Evolutionary conservation across 2,329 filamentous ascomycete species (phyloP).

Genomic region (Niveomyces coronatus): DNA sequence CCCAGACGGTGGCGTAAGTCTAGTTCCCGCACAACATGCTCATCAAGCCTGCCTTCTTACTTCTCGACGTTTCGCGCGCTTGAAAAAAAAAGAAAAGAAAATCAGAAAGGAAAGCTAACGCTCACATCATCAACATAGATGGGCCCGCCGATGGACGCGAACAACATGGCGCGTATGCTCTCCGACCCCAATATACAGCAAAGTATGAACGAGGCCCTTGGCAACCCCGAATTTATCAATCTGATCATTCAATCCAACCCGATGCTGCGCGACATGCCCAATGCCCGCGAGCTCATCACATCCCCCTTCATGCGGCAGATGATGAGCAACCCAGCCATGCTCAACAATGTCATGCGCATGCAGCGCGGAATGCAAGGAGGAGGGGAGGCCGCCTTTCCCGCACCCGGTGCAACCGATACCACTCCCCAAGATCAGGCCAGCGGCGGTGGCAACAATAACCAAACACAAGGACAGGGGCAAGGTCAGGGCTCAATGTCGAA

Average conservation of each 20-base stretch:
- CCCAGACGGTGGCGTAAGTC: constrained; percentile 81
- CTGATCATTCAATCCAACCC: constrained; percentile 92
- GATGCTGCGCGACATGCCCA: constrained; percentile 62
- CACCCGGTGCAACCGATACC: constrained; percentile 83
- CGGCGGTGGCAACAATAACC: constrained; percentile 20
- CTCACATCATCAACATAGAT: constrained; percentile 46
- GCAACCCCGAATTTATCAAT: constrained; percentile 89
- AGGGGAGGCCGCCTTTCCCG: constrained; percentile 60
- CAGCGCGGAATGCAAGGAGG: constrained; percentile 58
- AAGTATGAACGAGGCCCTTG: constrained; percentile 86
- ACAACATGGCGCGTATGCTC: constrained; percentile 75
- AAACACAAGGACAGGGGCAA: neutral
- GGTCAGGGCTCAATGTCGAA: constrained; percentile 8
- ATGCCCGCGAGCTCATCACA: constrained; percentile 74
- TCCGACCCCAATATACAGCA: constrained; percentile 79
- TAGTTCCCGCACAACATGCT: constrained; percentile 1
- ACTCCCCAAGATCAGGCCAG: constrained; percentile 46
- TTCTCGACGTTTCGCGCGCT: neutral
- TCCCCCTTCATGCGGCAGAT: constrained; percentile 83
- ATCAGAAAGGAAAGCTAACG: neutral
- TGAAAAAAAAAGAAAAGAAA: neutral
- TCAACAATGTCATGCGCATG: constrained; percentile 75
- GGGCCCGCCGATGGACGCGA: constrained; percentile 74
- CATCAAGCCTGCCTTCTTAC: neutral
- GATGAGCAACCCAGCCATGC: constrained; percentile 82